Percentiles rank a stretch among this genome's conserved stretches.
These are phyloP conservation scores for Lachancea sp. DNA, from an alignment of 805 yeast genomes.

Conservation along the genomic window DNA sequence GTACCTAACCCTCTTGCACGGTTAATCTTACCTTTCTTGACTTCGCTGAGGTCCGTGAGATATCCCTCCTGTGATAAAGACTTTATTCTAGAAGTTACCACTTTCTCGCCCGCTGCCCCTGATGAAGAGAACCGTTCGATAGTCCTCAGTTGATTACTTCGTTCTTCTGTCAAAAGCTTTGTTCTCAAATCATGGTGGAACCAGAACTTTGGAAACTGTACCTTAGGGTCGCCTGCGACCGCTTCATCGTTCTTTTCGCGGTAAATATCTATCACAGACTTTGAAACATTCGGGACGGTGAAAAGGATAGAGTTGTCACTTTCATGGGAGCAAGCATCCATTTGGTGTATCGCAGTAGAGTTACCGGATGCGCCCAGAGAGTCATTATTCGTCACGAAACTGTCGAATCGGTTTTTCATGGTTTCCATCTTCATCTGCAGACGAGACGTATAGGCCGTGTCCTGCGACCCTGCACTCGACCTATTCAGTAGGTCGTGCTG, in stretches of 20 bases:
- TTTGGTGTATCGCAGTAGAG: not conserved
- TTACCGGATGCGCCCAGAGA: not conserved
- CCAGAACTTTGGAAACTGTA: constrained; percentile 9
- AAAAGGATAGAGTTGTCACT: constrained; percentile 1
- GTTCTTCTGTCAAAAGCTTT: constrained; percentile 13
- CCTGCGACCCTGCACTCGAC: constrained; percentile 1
- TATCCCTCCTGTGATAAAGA: not conserved
- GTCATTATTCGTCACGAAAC: constrained; percentile 2
- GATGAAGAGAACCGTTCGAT: constrained; percentile 11
- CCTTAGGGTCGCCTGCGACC: constrained; percentile 1
- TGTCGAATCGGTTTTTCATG: constrained; percentile 9
- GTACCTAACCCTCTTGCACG: not conserved
- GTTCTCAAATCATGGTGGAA: constrained; percentile 13
- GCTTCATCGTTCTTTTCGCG: not conserved
- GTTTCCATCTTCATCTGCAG: constrained; percentile 10
- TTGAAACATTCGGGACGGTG: not conserved
- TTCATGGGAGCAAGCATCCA: constrained; percentile 1
- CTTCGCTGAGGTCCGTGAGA: not conserved
- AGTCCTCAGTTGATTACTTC: constrained; percentile 13
- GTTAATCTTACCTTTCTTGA: not conserved
- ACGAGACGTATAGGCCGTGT: constrained; percentile 5
- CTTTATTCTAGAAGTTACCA: constrained; percentile 2
- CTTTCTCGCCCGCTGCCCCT: constrained; percentile 6
- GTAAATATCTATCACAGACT: not conserved
- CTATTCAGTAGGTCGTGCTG: constrained; percentile 2